Percentiles rank a stretch among this genome's conserved stretches.
These are phyloP conservation scores for Ophiostoma ips DNA, from an alignment of 2,329 filamentous ascomycete genomes.

Conservation along the genomic window DNA sequence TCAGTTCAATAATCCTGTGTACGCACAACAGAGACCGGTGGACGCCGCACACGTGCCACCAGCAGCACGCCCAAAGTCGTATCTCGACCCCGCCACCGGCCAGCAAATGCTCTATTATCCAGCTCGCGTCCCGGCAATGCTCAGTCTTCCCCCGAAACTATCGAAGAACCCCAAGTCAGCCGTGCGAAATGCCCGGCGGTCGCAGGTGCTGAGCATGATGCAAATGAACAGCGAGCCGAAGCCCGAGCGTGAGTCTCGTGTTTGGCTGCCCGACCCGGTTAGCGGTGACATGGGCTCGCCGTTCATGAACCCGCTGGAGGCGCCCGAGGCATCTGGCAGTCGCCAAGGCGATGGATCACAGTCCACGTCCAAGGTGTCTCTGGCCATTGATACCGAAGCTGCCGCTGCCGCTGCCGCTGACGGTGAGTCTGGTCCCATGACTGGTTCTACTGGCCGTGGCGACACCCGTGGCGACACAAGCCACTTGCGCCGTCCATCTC, in stretches of 20 bases:
- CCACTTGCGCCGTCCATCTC: constrained; percentile 18
- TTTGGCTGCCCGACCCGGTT: constrained; percentile 34
- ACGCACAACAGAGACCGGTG: no score
- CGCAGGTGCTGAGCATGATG: constrained; percentile 57
- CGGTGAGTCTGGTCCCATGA: not conserved
- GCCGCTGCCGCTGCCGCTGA: not conserved
- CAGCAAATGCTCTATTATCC: constrained; percentile 90
- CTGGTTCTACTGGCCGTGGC: not conserved
- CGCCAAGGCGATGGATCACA: not conserved
- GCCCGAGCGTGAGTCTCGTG: constrained; percentile 18
- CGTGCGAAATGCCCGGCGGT: constrained; percentile 55
- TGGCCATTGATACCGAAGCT: not conserved
- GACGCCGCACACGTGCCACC: constrained; percentile 8
- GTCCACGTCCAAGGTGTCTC: not conserved
- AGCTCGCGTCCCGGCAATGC: constrained; percentile 81
- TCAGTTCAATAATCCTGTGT: no score
- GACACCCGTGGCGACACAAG: constrained; percentile 12
- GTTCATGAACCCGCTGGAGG: constrained; percentile 4
- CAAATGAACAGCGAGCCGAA: not conserved
- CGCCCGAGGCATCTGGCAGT: no score
- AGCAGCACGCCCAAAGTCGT: constrained; percentile 36
- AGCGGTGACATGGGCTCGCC: constrained; percentile 20
- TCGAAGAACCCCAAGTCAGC: constrained; percentile 56
- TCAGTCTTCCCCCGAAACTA: constrained; percentile 80
- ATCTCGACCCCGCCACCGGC: constrained; percentile 49